Base-by-base conservation (phyloP, 2,329 filamentous ascomycete genomes). In the Plectosphaerella cucumerina region DNA sequence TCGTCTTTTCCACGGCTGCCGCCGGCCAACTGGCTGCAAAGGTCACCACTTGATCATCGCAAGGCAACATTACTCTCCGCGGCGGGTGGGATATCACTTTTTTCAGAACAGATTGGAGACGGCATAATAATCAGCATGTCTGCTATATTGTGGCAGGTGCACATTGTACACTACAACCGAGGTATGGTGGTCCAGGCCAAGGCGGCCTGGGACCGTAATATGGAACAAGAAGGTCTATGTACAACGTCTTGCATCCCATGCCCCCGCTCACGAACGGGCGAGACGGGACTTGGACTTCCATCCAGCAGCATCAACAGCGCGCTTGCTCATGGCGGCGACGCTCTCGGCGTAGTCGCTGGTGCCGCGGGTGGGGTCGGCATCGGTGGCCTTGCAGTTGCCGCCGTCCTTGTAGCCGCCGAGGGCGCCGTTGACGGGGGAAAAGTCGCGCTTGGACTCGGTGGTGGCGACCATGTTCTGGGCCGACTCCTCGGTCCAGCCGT, bases 401-500 rank as follows among this genome's bases (percentile, higher is more conserved):
- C 58, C 60, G 15, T 59, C 59, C 5, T 63, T 64, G 33, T 60
- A 62, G n/a, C 55, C 58, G 8, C 68, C 68, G 37, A 66, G 56
- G 4, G 57, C 57, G 10, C 72, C 72, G 43, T 68, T 55, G 3
- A 74, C 67, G n/a, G 56, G 50, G 14, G 52, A 56, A 44, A 69
- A 75, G 23, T 68, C 53, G 56, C 67, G 67, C 62, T 72, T 72
- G 41, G 68, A 54, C 20, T 45, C 6, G 4, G 59, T 64, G 1
- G 70, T 65, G 35, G 58, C 61, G 14, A 76, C 49, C 72, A 76
- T 74, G 51, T 71, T 70, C 51, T 58, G 1, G 0, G 70, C 69
- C 0, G 65, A 66, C 48, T 75, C 70, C n/a, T 59, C 56, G 8
- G 68, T 63, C 74, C 74, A 77, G n/a, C 67, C 74, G 44, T 75